Evolutionary conservation across 192 early-diverging fungal genomes (phyloP).

Genomic region (Mortierella alpina): DNA sequence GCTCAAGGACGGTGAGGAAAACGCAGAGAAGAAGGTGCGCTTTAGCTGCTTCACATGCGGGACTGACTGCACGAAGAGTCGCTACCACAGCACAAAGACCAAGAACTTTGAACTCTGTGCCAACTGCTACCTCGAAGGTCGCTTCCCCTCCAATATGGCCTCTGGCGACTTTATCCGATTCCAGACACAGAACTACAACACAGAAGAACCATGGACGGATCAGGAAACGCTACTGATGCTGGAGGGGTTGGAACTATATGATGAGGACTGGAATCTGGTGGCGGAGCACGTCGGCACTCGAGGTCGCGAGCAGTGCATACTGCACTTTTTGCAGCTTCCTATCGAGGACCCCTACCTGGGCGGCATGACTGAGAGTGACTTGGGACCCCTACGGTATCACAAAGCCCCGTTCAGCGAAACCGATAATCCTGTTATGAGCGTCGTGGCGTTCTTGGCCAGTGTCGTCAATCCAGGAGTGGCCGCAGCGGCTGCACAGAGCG

Average conservation of each 20-base stretch:
- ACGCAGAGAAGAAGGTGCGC: slow-evolving; percentile 57
- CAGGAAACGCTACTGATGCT: slow-evolving; percentile 88
- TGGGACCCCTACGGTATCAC: slow-evolving; percentile 77
- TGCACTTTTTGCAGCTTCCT: slow-evolving; percentile 89
- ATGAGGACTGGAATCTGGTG: slow-evolving; percentile 94
- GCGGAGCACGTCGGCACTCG: slow-evolving; percentile 93
- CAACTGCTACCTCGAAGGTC: slow-evolving; percentile 92
- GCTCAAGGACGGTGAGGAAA: slow-evolving; percentile 52
- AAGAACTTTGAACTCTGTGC: slow-evolving; percentile 83
- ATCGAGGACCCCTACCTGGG: slow-evolving; percentile 85
- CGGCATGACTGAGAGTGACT: slow-evolving; percentile 42
- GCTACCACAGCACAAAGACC: slow-evolving; percentile 86
- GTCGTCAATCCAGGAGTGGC: slow-evolving; percentile 92
- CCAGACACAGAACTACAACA: slow-evolving; percentile 59
- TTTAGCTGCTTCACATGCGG: slow-evolving; percentile 87
- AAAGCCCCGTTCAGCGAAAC: slow-evolving; percentile 80
- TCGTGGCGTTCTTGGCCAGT: slow-evolving; percentile 88
- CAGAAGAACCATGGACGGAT: slow-evolving; percentile 83
- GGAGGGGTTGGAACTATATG: slow-evolving; percentile 94
- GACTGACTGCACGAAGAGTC: slow-evolving; percentile 78
- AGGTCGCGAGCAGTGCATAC: slow-evolving; percentile 90
- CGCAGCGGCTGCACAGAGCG: slow-evolving; percentile 86
- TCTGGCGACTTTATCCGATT: slow-evolving; percentile 92
- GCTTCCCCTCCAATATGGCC: slow-evolving; percentile 85
- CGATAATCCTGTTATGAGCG: slow-evolving; percentile 92